Percentiles rank a stretch among this genome's conserved stretches.
Conservation (phyloP, 768 basidiomycete genomes). For the Podaxis pistillaris region DNA sequence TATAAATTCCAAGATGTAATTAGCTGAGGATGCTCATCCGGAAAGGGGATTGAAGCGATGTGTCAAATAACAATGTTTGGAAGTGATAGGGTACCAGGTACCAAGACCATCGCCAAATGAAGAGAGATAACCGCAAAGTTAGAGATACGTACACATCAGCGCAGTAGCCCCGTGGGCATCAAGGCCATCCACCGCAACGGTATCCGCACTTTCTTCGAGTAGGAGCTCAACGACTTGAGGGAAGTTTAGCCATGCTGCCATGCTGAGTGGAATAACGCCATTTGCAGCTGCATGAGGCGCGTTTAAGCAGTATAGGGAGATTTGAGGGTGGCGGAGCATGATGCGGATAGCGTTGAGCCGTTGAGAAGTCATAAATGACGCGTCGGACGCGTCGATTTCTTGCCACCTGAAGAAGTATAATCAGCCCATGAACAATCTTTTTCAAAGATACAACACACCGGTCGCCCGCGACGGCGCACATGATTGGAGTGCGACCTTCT, state of each 20-base stretch:
- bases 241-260: slow-evolving; percentile 77
- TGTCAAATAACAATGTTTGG: slow-evolving; percentile 4
- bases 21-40: slow-evolving; percentile 12
- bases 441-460: slow-evolving; percentile 41
- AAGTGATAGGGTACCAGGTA: slow-evolving; percentile 1
- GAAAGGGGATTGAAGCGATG: background rate
- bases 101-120: slow-evolving; percentile 1
- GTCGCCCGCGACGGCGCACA: slow-evolving; percentile 71
- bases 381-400: slow-evolving; percentile 65
- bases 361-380: slow-evolving; percentile 58
- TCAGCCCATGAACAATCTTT: slow-evolving; percentile 1
- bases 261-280: slow-evolving; percentile 74
- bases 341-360: slow-evolving; percentile 59
- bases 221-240: slow-evolving; percentile 58
- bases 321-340: slow-evolving; percentile 52
- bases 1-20: slow-evolving; percentile 26
- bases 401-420: slow-evolving; percentile 52
- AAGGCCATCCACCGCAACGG: slow-evolving; percentile 70
- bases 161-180: slow-evolving; percentile 77
- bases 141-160: slow-evolving; percentile 69
- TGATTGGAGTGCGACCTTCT: slow-evolving; percentile 59
- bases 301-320: slow-evolving; percentile 70
- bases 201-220: slow-evolving; percentile 59
- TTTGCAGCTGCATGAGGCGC: slow-evolving; percentile 68
- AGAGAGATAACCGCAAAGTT: slow-evolving; percentile 14